phyloP scores from a whole-genome alignment of 495 filamentous ascomycete species.

The Pyrenula massariospora region DNA sequence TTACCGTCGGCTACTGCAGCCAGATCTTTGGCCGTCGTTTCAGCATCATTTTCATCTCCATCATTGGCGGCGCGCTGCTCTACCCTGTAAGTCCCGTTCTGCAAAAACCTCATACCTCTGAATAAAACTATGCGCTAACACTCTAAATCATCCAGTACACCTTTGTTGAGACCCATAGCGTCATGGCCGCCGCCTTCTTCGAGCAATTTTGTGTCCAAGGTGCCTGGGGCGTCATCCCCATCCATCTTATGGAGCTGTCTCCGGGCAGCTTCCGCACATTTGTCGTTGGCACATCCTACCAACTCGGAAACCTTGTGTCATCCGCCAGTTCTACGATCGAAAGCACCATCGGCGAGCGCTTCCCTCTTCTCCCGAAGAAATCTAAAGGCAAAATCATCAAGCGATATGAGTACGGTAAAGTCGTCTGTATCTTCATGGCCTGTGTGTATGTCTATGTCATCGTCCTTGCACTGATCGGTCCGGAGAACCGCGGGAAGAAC shows the following conservation, averaged over 20 bases:
- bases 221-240: constrained; percentile 75
- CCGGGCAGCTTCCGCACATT: constrained; percentile 76
- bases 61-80: constrained; percentile 66
- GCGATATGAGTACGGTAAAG: constrained; percentile 75
- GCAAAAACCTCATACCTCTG: neutral
- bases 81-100: constrained; percentile 37
- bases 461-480: constrained; percentile 61
- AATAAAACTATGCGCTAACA: neutral
- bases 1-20: constrained; percentile 60
- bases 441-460: constrained; percentile 82
- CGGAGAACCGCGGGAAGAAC: constrained; percentile 54
- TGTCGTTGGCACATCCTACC: constrained; percentile 72
- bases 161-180: constrained; percentile 42
- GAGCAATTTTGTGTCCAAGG: constrained; percentile 86
- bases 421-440: constrained; percentile 89
- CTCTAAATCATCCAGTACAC: constrained; percentile 37
- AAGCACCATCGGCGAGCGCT: constrained; percentile 67
- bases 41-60: constrained; percentile 63
- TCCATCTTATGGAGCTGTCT: constrained; percentile 79
- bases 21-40: constrained; percentile 78
- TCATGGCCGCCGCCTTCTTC: constrained; percentile 83
- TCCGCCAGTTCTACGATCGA: constrained; percentile 77
- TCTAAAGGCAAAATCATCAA: constrained; percentile 16
- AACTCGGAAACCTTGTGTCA: constrained; percentile 74
- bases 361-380: constrained; percentile 52